Conservation (phyloP, 306 rosid genomes). For the Arachis hypogaea region DNA sequence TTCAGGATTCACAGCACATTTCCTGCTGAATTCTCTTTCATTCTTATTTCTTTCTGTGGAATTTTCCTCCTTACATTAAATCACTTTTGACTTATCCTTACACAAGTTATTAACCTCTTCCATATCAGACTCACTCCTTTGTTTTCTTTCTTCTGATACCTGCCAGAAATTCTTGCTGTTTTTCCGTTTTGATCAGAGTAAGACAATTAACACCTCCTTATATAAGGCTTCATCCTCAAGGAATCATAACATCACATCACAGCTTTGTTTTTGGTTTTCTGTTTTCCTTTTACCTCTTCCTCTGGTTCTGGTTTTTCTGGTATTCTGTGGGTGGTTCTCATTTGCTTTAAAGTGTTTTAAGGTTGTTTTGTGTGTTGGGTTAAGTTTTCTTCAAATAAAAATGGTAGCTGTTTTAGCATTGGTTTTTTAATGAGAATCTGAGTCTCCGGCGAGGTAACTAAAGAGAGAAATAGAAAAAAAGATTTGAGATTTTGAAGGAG, state of each 20-base stretch:
- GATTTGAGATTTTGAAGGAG: constrained; percentile 44
- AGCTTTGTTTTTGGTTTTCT: background rate
- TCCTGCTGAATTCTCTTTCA: constrained; percentile 2
- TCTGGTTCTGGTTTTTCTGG: background rate
- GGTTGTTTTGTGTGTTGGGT: constrained; percentile 37
- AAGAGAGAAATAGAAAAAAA: constrained; percentile 31
- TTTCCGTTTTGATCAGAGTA: constrained; percentile 25
- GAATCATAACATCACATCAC: no score
- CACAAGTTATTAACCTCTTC: background rate
- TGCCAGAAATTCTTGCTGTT: constrained; percentile 32
- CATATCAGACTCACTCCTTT: background rate
- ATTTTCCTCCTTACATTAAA: constrained; percentile 2
- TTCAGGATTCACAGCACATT: constrained; percentile 2
- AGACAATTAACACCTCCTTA: background rate
- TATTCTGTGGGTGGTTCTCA: background rate
- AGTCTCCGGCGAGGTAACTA: constrained; percentile 15
- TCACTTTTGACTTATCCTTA: background rate
- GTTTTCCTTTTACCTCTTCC: background rate
- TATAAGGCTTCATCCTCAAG: no score
- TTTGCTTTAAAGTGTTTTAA: constrained; percentile 5
- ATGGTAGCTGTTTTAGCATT: background rate
- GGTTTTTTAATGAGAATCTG: constrained; percentile 34
- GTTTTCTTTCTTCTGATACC: background rate
- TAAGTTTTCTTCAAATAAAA: constrained; percentile 58
- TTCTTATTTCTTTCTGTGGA: background rate